Conservation (phyloP, 768 basidiomycete genomes). For the Scleroderma citrinum region DNA sequence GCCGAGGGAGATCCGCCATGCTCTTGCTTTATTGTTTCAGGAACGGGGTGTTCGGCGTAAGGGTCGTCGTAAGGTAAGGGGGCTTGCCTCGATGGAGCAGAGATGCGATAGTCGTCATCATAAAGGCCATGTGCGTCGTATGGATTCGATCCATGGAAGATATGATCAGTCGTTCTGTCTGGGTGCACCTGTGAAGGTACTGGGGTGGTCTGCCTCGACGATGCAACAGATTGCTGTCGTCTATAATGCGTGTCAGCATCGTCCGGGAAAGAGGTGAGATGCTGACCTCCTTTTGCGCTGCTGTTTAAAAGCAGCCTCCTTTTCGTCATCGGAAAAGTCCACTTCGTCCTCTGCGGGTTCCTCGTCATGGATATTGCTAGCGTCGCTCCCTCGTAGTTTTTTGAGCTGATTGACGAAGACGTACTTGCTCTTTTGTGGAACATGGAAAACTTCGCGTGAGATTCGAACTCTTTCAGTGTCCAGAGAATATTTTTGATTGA, state of each 20-base stretch:
- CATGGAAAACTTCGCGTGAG: constrained; percentile 72
- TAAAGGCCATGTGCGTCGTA: constrained; percentile 66
- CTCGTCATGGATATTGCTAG: constrained; percentile 92
- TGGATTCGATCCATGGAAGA: constrained; percentile 47
- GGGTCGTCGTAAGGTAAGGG: constrained; percentile 80
- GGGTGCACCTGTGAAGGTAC: constrained; percentile 47
- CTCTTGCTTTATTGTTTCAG: constrained; percentile 12
- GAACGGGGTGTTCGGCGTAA: constrained; percentile 47
- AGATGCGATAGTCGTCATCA: constrained; percentile 51
- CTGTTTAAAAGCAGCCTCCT: constrained; percentile 68
- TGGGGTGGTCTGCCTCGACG: constrained; percentile 53
- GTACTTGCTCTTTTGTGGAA: constrained; percentile 74
- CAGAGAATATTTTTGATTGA: constrained; percentile 60
- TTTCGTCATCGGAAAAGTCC: constrained; percentile 95
- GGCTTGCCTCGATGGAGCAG: constrained; percentile 53
- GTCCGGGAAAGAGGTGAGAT: constrained; percentile 1
- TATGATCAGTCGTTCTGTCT: constrained; percentile 45
- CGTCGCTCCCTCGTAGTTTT: constrained; percentile 80
- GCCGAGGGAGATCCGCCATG: neutral
- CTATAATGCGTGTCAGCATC: constrained; percentile 27
- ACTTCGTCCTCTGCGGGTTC: constrained; percentile 86
- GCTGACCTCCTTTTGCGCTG: constrained; percentile 55
- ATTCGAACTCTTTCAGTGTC: constrained; percentile 48
- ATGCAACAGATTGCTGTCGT: constrained; percentile 46
- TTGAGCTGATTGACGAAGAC: constrained; percentile 74